These are phyloP conservation scores for Ampelomyces quisqualis DNA, from an alignment of 2,329 filamentous ascomycete genomes.

Conservation along the genomic window DNA sequence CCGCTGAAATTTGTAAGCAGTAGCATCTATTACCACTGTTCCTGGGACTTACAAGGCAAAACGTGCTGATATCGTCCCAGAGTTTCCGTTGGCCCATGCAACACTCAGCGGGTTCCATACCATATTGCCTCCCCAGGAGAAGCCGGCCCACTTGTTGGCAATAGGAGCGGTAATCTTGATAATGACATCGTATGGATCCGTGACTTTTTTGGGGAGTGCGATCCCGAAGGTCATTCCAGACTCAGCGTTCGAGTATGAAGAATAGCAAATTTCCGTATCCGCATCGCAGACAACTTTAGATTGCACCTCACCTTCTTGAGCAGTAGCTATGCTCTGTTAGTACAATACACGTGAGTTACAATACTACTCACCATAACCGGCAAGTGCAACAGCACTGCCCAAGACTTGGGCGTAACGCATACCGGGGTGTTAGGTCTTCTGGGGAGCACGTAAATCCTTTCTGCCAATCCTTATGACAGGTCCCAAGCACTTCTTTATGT, in stretches of 20 bases:
- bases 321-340: constrained; percentile 23
- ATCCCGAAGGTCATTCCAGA: constrained; percentile 35
- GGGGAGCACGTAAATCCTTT: constrained; percentile 8
- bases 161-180: constrained; percentile 33
- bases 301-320: constrained; percentile 33
- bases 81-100: constrained; percentile 33
- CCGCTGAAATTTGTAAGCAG: constrained; percentile 25
- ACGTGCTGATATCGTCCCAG: constrained; percentile 30
- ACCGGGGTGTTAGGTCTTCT: constrained; percentile 8
- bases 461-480: constrained; percentile 7
- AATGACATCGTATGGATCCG: constrained; percentile 37
- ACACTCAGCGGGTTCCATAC: constrained; percentile 39
- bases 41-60: constrained; percentile 32
- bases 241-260: constrained; percentile 31
- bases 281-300: constrained; percentile 35
- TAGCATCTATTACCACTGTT: neutral
- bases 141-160: constrained; percentile 31
- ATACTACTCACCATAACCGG: constrained; percentile 23
- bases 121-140: constrained; percentile 38
- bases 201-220: constrained; percentile 31
- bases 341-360: neutral
- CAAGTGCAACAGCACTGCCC: constrained; percentile 32
- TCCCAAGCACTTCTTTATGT: constrained; percentile 26
- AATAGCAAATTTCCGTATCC: constrained; percentile 35
- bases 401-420: constrained; percentile 34